Conservation (phyloP, 352 stramenopile species). For the Pythium phragmitis region DNA sequence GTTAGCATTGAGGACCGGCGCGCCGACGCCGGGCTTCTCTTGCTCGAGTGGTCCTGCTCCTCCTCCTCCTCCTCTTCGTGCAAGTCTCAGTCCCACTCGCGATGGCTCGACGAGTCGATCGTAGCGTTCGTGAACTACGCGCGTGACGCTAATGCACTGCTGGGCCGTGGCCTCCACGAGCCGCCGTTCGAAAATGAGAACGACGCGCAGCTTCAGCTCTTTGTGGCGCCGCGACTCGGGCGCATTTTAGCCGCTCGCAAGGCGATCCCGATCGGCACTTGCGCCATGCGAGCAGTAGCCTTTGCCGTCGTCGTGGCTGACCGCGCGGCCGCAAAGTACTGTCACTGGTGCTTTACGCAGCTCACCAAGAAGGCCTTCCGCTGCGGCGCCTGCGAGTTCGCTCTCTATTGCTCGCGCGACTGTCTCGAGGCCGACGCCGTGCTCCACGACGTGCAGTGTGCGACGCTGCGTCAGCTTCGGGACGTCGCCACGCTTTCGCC, state of each 20-base stretch:
- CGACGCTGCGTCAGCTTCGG: slow-evolving; percentile 28
- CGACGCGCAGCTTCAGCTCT: slow-evolving; percentile 25
- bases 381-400: slow-evolving; percentile 49
- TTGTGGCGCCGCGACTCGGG: slow-evolving; percentile 22
- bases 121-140: slow-evolving; percentile 4
- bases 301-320: slow-evolving; percentile 57
- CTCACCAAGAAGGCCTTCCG: slow-evolving; percentile 49
- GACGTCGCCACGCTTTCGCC: too few species aligned
- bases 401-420: slow-evolving; percentile 49
- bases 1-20: slow-evolving; percentile 6
- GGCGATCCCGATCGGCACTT: slow-evolving; percentile 30
- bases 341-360: slow-evolving; percentile 60
- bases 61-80: not conserved
- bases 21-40: slow-evolving; percentile 13
- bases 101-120: slow-evolving; percentile 23
- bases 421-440: slow-evolving; percentile 42
- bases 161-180: slow-evolving; percentile 25
- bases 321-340: slow-evolving; percentile 27
- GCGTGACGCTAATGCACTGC: slow-evolving; percentile 5
- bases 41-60: slow-evolving; percentile 17
- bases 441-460: slow-evolving; percentile 58
- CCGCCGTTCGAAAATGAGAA: slow-evolving; percentile 26
- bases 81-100: slow-evolving; percentile 10
- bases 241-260: slow-evolving; percentile 38
- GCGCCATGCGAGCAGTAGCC: slow-evolving; percentile 38